Percentiles rank a stretch among this genome's conserved stretches.
phyloP scores from a whole-genome alignment of 2,329 filamentous ascomycete genomes.

The Colletotrichum lupini region DNA sequence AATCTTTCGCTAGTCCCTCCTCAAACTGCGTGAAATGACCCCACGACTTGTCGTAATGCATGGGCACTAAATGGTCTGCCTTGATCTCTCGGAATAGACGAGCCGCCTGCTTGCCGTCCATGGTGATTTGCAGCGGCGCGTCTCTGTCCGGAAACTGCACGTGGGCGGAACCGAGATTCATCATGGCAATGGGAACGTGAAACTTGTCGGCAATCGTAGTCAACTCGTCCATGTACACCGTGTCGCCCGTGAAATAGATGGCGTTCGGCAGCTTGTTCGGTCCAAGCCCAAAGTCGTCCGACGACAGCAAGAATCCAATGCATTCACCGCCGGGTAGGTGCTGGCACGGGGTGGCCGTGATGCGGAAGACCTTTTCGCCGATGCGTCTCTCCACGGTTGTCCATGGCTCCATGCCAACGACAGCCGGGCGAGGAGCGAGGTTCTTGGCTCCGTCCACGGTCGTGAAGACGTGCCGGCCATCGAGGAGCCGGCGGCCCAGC shows the following conservation, averaged over 20 bases:
- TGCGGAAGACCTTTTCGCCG: constrained; percentile 47
- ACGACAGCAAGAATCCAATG: constrained; percentile 55
- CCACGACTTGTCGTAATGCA: constrained; percentile 57
- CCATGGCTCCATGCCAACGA: constrained; percentile 53
- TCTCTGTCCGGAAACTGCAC: too few species aligned
- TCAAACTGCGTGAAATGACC: constrained; percentile 52
- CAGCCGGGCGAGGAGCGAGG: constrained; percentile 53
- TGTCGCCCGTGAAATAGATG: constrained; percentile 62
- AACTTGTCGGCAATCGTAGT: constrained; percentile 45
- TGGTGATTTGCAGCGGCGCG: constrained; percentile 44
- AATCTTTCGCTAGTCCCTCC: constrained; percentile 41
- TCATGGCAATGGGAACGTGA: constrained; percentile 48
- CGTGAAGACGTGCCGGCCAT: constrained; percentile 57
- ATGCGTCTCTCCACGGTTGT: constrained; percentile 41
- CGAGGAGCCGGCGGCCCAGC: constrained; percentile 54
- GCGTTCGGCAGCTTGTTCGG: constrained; percentile 53
- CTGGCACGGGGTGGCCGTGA: constrained; percentile 56
- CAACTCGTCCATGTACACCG: constrained; percentile 56
- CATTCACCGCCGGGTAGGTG: constrained; percentile 57
- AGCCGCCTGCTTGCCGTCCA: constrained; percentile 55
- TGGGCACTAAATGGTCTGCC: constrained; percentile 55
- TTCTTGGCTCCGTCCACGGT: constrained; percentile 56
- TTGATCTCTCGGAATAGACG: constrained; percentile 50
- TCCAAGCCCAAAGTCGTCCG: constrained; percentile 48
- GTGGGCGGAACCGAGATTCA: too few species aligned